phyloP scores from a whole-genome alignment of 352 stramenopile genomes.

The Phytophthora aleatoria region DNA sequence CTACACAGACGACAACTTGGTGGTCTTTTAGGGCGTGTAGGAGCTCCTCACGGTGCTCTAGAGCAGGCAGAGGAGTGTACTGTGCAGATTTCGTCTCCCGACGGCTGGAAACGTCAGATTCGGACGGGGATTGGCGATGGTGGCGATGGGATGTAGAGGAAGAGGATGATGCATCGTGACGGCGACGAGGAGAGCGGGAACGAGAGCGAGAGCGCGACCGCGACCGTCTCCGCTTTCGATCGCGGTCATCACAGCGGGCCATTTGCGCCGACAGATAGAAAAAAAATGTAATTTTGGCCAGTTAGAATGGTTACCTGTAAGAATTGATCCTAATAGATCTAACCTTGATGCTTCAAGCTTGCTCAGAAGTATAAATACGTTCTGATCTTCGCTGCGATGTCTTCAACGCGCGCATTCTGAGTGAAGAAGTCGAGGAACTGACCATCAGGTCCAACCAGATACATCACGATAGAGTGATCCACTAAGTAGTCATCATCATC shows the following conservation, averaged over 20 bases:
- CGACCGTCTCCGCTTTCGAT: slow-evolving; percentile 27
- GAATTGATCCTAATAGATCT: background rate
- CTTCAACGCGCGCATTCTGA: slow-evolving; percentile 93
- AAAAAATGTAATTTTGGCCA: slow-evolving; percentile 6
- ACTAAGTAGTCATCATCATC: slow-evolving; percentile 99
- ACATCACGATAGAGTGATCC: slow-evolving; percentile 99
- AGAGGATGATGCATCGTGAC: background rate
- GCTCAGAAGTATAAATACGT: slow-evolving; percentile 40
- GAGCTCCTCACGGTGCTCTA: slow-evolving; percentile 66
- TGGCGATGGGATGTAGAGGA: slow-evolving; percentile 6
- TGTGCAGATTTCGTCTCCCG: slow-evolving; percentile 15
- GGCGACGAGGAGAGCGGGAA: slow-evolving; percentile 2
- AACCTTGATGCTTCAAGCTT: background rate
- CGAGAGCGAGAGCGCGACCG: slow-evolving; percentile 19
- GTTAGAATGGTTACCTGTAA: slow-evolving; percentile 6
- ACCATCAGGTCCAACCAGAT: slow-evolving; percentile 95
- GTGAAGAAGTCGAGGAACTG: slow-evolving; percentile 99
- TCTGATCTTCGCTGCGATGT: slow-evolving; percentile 95
- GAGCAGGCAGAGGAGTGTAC: slow-evolving; percentile 23
- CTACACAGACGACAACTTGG: slow-evolving; percentile 80
- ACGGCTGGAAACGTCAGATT: slow-evolving; percentile 22
- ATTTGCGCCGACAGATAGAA: slow-evolving; percentile 12
- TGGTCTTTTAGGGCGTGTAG: slow-evolving; percentile 47
- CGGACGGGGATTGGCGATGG: background rate
- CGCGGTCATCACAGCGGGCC: slow-evolving; percentile 10